Evolutionary conservation across 345 rosid species (phyloP).

Genomic region (Balakata baccata): DNA sequence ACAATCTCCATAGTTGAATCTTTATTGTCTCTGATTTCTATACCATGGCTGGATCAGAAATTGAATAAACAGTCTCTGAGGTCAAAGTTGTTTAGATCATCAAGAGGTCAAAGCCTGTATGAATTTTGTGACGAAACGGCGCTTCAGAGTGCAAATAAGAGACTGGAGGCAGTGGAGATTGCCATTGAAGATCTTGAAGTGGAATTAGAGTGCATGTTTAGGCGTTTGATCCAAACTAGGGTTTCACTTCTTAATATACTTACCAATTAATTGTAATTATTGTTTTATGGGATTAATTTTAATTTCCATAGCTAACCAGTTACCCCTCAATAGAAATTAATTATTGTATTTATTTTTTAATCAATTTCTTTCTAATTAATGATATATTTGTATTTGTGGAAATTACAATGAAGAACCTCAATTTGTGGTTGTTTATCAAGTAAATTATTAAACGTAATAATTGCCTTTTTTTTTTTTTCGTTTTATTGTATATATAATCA

Average conservation of each 20-base stretch:
- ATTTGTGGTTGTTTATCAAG: too few relatives aligned
- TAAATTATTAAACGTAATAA: too few relatives aligned
- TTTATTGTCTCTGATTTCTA: slow-evolving; percentile 50
- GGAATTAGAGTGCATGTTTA: slow-evolving; percentile 63
- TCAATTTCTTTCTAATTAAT: slow-evolving; percentile 1
- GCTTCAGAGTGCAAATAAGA: slow-evolving; percentile 54
- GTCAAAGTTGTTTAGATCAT: slow-evolving; percentile 36
- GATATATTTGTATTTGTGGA: background rate
- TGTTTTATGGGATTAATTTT: background rate
- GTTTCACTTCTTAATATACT: slow-evolving; percentile 76
- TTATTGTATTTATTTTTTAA: background rate
- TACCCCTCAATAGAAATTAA: background rate
- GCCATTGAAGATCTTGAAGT: slow-evolving; percentile 61
- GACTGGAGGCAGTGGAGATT: slow-evolving; percentile 69
- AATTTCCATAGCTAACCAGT: background rate
- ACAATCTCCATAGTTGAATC: slow-evolving; percentile 56
- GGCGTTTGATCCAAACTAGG: slow-evolving; percentile 77
- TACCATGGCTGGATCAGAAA: slow-evolving; percentile 66
- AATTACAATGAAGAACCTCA: too few relatives aligned
- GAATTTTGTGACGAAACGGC: slow-evolving; percentile 51
- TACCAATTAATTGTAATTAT: slow-evolving; percentile 16
- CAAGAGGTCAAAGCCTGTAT: slow-evolving; percentile 26
- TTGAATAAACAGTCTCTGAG: slow-evolving; percentile 40
- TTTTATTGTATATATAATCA: too few relatives aligned
- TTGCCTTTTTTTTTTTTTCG: too few relatives aligned